Evolutionary conservation across 108 stramenopile genomes (phyloP).

Genomic region (Pseudonitzschia delicatissima): DNA sequence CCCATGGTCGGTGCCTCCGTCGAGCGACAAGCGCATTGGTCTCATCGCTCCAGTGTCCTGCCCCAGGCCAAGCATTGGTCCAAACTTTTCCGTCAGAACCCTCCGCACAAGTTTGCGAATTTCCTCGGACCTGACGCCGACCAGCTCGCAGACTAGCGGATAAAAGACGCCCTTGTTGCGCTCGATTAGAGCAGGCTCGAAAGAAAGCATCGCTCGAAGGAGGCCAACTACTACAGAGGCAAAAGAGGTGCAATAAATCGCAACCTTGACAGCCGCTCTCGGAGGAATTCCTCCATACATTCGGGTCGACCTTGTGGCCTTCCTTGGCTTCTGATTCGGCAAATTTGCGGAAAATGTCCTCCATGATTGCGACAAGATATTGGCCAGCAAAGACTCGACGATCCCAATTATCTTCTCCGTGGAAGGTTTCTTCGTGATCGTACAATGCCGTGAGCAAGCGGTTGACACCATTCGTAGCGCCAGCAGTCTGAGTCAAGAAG

Average conservation of each 20-base stretch:
- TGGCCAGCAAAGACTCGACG: constrained; percentile 60
- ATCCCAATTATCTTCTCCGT: constrained; percentile 39
- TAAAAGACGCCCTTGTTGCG: constrained; percentile 55
- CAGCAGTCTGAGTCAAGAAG: constrained; percentile 85
- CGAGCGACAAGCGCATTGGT: not conserved
- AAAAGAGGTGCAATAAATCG: constrained; percentile 82
- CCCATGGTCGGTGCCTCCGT: no score
- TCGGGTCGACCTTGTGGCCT: constrained; percentile 62
- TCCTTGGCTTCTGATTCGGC: constrained; percentile 64
- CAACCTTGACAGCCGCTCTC: constrained; percentile 82
- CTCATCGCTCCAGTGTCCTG: not conserved
- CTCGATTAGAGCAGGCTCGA: constrained; percentile 52
- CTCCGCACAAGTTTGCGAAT: constrained; percentile 66
- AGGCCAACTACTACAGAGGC: constrained; percentile 70
- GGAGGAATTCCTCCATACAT: constrained; percentile 70
- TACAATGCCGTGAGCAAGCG: constrained; percentile 59
- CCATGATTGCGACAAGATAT: constrained; percentile 49
- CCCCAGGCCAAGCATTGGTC: constrained; percentile 43
- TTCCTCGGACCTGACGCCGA: constrained; percentile 73
- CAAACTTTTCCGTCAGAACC: constrained; percentile 60
- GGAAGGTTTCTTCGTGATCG: constrained; percentile 12
- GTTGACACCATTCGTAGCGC: constrained; percentile 66
- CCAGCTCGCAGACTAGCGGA: constrained; percentile 65
- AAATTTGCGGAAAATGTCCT: constrained; percentile 67
- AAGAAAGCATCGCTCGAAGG: constrained; percentile 48